Base-by-base conservation (phyloP, 371 early-diverging fungal species). In the Haplosporangium sp. region DNA sequence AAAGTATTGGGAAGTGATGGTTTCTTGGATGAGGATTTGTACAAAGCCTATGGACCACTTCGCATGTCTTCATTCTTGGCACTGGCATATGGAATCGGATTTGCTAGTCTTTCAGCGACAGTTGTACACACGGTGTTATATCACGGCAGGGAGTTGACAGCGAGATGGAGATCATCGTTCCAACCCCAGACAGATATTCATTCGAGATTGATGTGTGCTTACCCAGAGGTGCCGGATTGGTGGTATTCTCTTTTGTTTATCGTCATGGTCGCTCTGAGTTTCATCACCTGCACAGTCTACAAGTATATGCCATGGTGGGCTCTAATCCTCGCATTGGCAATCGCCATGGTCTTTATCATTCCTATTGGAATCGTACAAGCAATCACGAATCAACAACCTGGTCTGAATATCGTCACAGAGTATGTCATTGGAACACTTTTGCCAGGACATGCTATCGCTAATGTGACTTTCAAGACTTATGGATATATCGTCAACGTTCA, bases 301-400 rank as follows among this genome's bases (percentile, higher is more conserved):
- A 86, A 91, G n/a, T 74, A 85, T 39, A 81, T 89, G 53, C 89
- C 88, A 9, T 92, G 92, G 92, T 94, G 92, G 89, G 90, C 86
- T 72, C 70, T 92, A 42, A 72, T 94, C 65, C 77, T 95, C 3
- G 90, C 92, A 45, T 73, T 92, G 1, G 84, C 76, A 35, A 85
- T 94, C 13, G 84, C 92, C 27, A 71, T 86, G 19, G 72, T 92
- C 63, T 88, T 94, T 73, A 76, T 94, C 2, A 67, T 95, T 2
- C 94, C 95, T 0, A 86, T 94, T 65, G 93, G 91, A 56, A 88
- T 92, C 52, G 83, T 90, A 47, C 77, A 83, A 64, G 91, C 89
- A 2, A 74, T 88, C 8, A 77, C 77, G 35, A 74, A 70, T 55
- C 83, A 77, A 35, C 63, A 67, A 15, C 70, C 76, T 2, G 69